Conservation (phyloP, 331 rosid species). For the Arachis monticola region DNA sequence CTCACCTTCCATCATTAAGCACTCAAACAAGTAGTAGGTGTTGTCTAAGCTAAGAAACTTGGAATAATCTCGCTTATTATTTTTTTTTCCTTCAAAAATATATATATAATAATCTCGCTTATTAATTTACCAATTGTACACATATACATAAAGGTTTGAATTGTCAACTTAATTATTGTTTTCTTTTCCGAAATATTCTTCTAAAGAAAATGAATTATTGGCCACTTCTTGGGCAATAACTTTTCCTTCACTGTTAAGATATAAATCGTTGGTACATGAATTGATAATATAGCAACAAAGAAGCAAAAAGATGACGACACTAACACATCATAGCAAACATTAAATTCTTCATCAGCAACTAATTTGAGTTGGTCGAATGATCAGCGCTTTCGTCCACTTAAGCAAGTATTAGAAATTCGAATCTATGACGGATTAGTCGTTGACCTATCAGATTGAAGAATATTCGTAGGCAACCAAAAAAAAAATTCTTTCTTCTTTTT, state of each 20-base stretch:
- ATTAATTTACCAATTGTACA: not conserved
- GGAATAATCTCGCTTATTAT: not conserved
- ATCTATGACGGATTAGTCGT: no score
- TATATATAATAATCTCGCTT: no score
- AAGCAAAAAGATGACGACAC: conserved; percentile 12
- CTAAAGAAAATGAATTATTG: not conserved
- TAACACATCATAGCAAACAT: not conserved
- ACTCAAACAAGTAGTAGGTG: not conserved
- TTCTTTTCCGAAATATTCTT: not conserved
- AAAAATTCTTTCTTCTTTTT: no score
- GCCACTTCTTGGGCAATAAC: not conserved
- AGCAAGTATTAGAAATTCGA: no score
- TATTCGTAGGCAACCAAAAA: no score
- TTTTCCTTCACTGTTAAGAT: not conserved
- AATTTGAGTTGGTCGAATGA: not conserved
- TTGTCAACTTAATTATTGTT: not conserved
- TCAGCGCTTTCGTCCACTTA: no score
- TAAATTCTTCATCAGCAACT: not conserved
- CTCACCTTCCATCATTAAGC: not conserved
- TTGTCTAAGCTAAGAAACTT: not conserved
- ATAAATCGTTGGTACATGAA: not conserved
- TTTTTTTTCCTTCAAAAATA: no score
- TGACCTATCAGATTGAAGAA: no score
- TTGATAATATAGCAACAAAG: not conserved
- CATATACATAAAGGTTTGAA: not conserved